Evolutionary conservation across 805 yeast genomes (phyloP).

Genomic region (Zygoascus flipseniorum): DNA sequence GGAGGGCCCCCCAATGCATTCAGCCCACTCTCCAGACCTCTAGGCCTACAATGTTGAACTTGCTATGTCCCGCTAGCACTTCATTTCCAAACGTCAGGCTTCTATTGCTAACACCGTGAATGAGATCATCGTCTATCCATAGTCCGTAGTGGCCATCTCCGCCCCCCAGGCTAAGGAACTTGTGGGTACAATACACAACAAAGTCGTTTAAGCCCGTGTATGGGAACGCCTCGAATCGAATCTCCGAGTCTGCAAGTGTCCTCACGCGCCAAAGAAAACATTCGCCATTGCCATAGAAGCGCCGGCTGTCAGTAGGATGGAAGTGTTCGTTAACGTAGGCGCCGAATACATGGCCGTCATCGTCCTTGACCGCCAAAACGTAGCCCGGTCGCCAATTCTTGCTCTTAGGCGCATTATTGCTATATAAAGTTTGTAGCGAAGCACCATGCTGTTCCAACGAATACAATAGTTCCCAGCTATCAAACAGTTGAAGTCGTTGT

Average conservation of each 20-base stretch:
- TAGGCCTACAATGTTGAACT: constrained; percentile 65
- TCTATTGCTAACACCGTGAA: constrained; percentile 67
- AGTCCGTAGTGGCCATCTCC: constrained; percentile 90
- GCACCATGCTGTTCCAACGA: constrained; percentile 92
- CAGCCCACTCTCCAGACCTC: constrained; percentile 70
- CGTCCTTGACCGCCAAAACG: constrained; percentile 63
- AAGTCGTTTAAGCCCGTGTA: constrained; percentile 86
- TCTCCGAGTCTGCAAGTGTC: constrained; percentile 23
- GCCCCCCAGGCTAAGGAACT: constrained; percentile 78
- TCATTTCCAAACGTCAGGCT: constrained; percentile 90
- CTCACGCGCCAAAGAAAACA: constrained; percentile 86
- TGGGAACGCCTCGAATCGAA: constrained; percentile 70
- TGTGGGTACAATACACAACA: constrained; percentile 69
- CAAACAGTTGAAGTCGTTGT: constrained; percentile 64
- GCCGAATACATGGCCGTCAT: constrained; percentile 59
- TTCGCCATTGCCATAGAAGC: constrained; percentile 90
- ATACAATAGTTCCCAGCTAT: constrained; percentile 70
- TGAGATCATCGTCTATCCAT: constrained; percentile 71
- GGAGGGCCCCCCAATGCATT: neutral
- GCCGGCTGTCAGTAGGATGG: constrained; percentile 59
- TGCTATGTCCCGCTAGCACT: constrained; percentile 49
- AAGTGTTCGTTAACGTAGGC: constrained; percentile 64
- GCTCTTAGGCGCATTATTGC: constrained; percentile 25
- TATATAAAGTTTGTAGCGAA: constrained; percentile 68
- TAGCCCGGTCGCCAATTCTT: constrained; percentile 48